Evolutionary conservation across 805 yeast species (phyloP).

Genomic region (Jamesozyma lodderae): DNA sequence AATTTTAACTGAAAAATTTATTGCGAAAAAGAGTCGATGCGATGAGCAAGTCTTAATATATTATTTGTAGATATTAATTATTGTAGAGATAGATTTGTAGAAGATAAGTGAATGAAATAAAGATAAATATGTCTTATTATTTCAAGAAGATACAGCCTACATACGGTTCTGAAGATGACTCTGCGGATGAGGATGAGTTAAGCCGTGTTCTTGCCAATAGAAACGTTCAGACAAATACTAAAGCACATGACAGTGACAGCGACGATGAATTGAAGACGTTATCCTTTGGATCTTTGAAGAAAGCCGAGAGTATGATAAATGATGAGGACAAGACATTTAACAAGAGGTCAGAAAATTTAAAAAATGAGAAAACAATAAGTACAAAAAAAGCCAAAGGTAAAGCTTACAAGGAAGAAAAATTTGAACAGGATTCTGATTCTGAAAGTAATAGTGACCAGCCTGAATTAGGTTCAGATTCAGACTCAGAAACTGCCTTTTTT

Average conservation of each 20-base stretch:
- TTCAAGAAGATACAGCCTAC: conserved; percentile 27
- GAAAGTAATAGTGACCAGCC: conserved; percentile 7
- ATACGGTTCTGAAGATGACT: conserved; percentile 24
- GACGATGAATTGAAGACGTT: conserved; percentile 43
- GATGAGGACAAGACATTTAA: conserved; percentile 29
- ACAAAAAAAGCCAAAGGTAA: not conserved
- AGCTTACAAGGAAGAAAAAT: conserved; percentile 7
- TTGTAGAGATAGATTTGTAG: not conserved
- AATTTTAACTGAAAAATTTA: not conserved
- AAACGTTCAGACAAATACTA: conserved; percentile 1
- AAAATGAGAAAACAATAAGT: conserved; percentile 14
- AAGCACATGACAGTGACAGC: conserved; percentile 13
- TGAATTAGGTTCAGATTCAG: conserved; percentile 10
- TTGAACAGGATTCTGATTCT: conserved; percentile 4
- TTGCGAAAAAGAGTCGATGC: not conserved
- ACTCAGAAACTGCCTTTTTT: conserved; percentile 32
- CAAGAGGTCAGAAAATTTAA: conserved; percentile 2
- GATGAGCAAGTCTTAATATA: too few relatives aligned
- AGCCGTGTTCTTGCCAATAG: conserved; percentile 33
- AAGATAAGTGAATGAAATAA: conserved; percentile 2
- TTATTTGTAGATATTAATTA: too few relatives aligned
- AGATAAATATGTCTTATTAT: conserved; percentile 28
- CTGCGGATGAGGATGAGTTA: conserved; percentile 19
- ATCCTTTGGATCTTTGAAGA: conserved; percentile 58
- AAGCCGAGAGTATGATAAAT: conserved; percentile 40